Evolutionary conservation across 2,329 filamentous ascomycete genomes (phyloP), one percentile per base, ranked within the genome.

Genomic region (Stachybotrys echinatus): DNA sequence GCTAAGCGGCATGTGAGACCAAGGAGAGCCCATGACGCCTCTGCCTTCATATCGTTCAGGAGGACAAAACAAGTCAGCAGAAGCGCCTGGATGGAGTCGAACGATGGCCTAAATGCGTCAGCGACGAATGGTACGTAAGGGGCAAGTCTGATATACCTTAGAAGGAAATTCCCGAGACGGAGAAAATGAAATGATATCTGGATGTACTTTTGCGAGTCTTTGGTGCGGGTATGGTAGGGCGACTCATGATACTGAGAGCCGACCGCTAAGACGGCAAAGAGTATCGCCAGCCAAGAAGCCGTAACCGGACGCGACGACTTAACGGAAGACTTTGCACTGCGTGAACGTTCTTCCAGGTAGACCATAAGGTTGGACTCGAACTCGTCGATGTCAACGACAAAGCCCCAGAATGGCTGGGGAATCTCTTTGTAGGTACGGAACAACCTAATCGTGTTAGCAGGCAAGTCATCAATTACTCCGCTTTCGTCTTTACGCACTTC

Each of bases 1-100:
- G 83, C 83, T n/a, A 86, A 71, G 22, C 83, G 75, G 53, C 81
- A 84, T 0, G 82, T 84, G 42, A 85, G 73, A 1, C 82, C 83
- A 47, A 84, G 74, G 48, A 86, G 63, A 0, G 82, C 82, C 83
- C 83, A 86, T 0, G 83, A 85, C 0, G 81, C 83, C 58, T 86
- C 83, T 2, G 83, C 82, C 59, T 85, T 85, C 83, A 86, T 86
- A 52, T 86, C 83, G 55, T 86, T 86, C 22, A 85, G 68, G 2
- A 86, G 69, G 3, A 84, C 81, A 54, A 85, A 85, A 23, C 80
- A 77, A 4, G 80, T 81, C 42, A 86, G 73, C 1, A 86, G 68
- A 39, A 86, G 66, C 1, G 82, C 82, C 61, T 86, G 83, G 22
- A 86, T 81, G 5, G 81, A 84, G 61, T 86, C 82, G 38, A 85